Base-by-base conservation (phyloP, 208 protist species). In the Crithidia acanthocephali region DNA sequence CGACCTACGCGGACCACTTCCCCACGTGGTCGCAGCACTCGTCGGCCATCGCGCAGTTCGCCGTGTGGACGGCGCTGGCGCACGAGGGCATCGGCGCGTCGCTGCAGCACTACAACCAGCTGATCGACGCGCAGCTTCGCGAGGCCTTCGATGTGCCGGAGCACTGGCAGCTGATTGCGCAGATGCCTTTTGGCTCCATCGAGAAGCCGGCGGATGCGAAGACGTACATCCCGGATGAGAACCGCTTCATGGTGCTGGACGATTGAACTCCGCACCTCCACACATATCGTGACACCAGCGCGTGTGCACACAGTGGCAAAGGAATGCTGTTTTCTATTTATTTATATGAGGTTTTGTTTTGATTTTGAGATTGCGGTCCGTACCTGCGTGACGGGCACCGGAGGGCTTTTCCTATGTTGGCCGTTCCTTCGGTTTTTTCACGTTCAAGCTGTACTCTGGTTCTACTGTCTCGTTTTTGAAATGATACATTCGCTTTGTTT, bases 121-220 rank as follows among this genome's bases (percentile, higher is more conserved):
- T 89, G n/a, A 89, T 89, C 35, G 70, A 72, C 27, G 60, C 35
- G 15, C 64, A 80, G 2, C 70, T 84, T 7, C 61, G 58, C n/a
- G 30, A 71, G 22, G 66, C 42, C 8, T 86, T 80, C 45, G 66
- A 80, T 20, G 35, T 89, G 13, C 74, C 84, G 40, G 62, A 75
- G 27, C 57, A 72, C 16, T 89, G 81, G 81, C 16, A 77, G 64
- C 67, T 89, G 25, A 67, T 83, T 15, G 76, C 84, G 51, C 84
- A 89, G 70, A 84, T 89, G 84, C 80, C 84, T 11, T 89, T 89
- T 53, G 84, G 84, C 37, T 59, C 58, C 25, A 80, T 90, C 42
- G 48, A 63, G 66, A 74, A 79, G 40, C 71, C 74, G 20, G 77
- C 76, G 16, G 78, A 62, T 20, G 27, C 52, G 32, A 81, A 79